Conservation (phyloP, 371 early-diverging fungal genomes). For the Fennellomyces sp. region DNA sequence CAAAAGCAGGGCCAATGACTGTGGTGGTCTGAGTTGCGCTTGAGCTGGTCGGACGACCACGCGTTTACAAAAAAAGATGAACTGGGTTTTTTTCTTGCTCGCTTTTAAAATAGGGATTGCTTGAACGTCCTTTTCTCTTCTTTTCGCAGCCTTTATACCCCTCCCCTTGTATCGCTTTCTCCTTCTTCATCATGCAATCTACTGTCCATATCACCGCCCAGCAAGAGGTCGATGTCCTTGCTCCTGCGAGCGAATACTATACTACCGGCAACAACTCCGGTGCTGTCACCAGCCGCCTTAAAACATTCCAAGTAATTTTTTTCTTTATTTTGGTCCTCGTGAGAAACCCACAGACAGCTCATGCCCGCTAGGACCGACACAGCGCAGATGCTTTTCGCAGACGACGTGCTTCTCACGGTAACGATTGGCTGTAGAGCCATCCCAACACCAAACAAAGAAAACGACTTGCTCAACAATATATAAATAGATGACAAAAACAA, state of each 20-base stretch:
- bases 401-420: constrained; percentile 57
- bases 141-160: neutral
- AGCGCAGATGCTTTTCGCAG: constrained; percentile 20
- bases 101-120: neutral
- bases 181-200: constrained; percentile 23
- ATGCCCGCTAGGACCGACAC: constrained; percentile 14
- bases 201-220: constrained; percentile 20
- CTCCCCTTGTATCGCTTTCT: neutral
- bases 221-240: constrained; percentile 39
- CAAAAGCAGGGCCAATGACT: neutral
- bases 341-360: constrained; percentile 3
- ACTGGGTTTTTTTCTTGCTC: neutral
- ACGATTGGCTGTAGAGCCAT: neutral
- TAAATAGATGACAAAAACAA: constrained; percentile 73
- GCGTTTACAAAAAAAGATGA: constrained; percentile 5
- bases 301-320: constrained; percentile 32
- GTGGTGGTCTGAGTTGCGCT: neutral
- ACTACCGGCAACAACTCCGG: constrained; percentile 49
- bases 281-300: constrained; percentile 19
- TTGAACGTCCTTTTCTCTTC: neutral
- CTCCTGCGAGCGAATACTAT: constrained; percentile 53
- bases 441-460: neutral
- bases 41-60: neutral
- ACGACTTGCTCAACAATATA: neutral
- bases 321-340: neutral